phyloP scores from a whole-genome alignment of 73 alveolate genomes.

The Blepharisma japonicum region DNA sequence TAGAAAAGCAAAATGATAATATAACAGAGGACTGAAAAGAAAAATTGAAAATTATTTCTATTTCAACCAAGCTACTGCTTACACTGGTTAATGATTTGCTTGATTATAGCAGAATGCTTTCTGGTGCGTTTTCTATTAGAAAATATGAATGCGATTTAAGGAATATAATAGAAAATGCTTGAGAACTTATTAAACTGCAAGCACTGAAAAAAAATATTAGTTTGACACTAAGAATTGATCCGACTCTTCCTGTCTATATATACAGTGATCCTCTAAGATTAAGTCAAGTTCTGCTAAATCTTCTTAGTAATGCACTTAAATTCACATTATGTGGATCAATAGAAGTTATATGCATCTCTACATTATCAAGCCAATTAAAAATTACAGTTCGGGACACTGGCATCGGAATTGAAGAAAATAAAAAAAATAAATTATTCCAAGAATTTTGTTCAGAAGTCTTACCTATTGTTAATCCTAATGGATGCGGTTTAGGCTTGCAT shows the following conservation, averaged over 20 bases:
- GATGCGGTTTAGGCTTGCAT: constrained; percentile 3
- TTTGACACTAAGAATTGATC: not conserved
- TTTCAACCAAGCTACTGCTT: not conserved
- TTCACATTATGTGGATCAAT: constrained; percentile 18
- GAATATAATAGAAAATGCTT: too few relatives aligned
- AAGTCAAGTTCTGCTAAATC: constrained; percentile 3
- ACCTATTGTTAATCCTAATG: not conserved
- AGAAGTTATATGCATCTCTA: not conserved
- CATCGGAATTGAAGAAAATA: not conserved
- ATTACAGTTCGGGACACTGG: constrained; percentile 2
- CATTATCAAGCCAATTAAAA: not conserved
- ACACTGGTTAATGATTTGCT: constrained; percentile 4
- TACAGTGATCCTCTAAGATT: not conserved
- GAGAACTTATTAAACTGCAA: too few relatives aligned
- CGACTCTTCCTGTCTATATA: not conserved
- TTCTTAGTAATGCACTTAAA: constrained; percentile 16
- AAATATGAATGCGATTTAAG: too few relatives aligned
- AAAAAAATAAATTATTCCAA: not conserved
- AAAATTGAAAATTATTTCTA: not conserved
- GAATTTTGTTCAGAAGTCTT: not conserved
- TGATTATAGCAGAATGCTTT: not conserved
- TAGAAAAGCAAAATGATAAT: too few relatives aligned
- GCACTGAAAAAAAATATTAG: too few relatives aligned
- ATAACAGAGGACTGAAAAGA: not conserved
- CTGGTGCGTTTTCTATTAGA: not conserved